A percentile compares a stretch with the other conserved stretches of the same genome.
phyloP scores from a whole-genome alignment of 371 early-diverging fungal species.

The Actinomucor elegans region DNA sequence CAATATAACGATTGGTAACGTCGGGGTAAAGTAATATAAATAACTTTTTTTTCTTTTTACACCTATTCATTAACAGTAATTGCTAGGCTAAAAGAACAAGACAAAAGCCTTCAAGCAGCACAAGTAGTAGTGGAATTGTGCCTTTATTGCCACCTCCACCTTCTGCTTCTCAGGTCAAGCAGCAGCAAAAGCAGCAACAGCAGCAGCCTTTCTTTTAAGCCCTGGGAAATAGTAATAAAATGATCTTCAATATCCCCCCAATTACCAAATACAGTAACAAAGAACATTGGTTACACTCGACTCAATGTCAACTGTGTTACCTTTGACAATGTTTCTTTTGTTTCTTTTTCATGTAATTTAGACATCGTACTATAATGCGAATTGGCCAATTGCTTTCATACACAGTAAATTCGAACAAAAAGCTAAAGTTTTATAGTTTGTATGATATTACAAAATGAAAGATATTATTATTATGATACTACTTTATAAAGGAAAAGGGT shows the following conservation, averaged over 20 bases:
- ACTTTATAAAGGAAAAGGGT: neutral
- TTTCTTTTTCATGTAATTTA: no score
- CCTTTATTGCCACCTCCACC: constrained; percentile 56
- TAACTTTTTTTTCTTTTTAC: neutral
- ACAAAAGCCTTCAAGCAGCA: constrained; percentile 19
- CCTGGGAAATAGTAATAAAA: constrained; percentile 7
- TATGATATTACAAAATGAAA: no score
- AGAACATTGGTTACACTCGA: constrained; percentile 7
- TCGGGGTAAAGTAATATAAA: constrained; percentile 34
- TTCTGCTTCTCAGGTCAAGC: constrained; percentile 54
- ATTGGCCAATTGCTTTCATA: no score
- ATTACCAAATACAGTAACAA: neutral
- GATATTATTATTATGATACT: constrained; percentile 6
- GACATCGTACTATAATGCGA: no score
- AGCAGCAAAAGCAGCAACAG: constrained; percentile 39
- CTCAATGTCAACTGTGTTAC: neutral
- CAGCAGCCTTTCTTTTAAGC: constrained; percentile 21
- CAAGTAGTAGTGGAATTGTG: constrained; percentile 21
- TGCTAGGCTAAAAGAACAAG: constrained; percentile 31
- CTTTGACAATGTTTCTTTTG: no score
- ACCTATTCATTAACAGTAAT: neutral
- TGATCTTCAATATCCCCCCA: neutral
- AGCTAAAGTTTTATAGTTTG: neutral
- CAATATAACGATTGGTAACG: constrained; percentile 72
- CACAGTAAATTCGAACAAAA: neutral